These are phyloP conservation scores for Epichloe scottii DNA, from an alignment of 2,329 filamentous ascomycete genomes.

Conservation along the genomic window DNA sequence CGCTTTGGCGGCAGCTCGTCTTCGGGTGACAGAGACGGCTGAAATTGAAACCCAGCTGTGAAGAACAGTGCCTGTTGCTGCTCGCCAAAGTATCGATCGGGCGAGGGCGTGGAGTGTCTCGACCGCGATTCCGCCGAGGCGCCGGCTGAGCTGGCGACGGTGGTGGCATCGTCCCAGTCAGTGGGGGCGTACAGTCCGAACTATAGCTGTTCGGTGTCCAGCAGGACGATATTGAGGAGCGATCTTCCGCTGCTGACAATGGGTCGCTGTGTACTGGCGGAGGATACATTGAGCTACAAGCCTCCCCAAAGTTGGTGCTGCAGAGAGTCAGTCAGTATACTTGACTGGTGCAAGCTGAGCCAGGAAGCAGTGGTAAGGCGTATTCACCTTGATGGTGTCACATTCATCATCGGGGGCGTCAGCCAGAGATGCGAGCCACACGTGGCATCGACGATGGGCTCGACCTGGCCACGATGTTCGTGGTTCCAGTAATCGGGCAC, in stretches of 20 bases:
- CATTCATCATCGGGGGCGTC: not conserved
- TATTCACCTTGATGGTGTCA: not conserved
- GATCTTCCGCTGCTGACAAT: not conserved
- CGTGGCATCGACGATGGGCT: not conserved
- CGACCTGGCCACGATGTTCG: not conserved
- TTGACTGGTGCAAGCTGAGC: not conserved
- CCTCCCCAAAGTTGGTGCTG: not conserved
- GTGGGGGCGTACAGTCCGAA: not conserved
- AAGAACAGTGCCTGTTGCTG: not conserved
- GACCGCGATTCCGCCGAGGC: not conserved
- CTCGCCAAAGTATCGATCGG: not conserved
- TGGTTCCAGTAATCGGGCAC: slow-evolving; percentile 1
- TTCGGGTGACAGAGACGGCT: not conserved
- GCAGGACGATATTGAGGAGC: not conserved
- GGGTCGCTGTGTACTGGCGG: not conserved
- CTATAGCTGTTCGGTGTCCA: not conserved
- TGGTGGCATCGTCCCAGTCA: not conserved
- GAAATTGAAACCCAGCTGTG: not conserved
- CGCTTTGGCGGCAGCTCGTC: not conserved
- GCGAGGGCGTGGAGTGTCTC: not conserved
- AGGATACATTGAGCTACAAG: not conserved
- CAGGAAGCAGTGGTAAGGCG: not conserved
- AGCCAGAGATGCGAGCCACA: not conserved
- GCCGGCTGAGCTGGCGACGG: not conserved
- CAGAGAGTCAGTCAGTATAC: not conserved